Percentiles rank a stretch among this genome's conserved stretches.
These are phyloP conservation scores for Diplodia corticola DNA, from an alignment of 2,329 filamentous ascomycete species.

Conservation along the genomic window DNA sequence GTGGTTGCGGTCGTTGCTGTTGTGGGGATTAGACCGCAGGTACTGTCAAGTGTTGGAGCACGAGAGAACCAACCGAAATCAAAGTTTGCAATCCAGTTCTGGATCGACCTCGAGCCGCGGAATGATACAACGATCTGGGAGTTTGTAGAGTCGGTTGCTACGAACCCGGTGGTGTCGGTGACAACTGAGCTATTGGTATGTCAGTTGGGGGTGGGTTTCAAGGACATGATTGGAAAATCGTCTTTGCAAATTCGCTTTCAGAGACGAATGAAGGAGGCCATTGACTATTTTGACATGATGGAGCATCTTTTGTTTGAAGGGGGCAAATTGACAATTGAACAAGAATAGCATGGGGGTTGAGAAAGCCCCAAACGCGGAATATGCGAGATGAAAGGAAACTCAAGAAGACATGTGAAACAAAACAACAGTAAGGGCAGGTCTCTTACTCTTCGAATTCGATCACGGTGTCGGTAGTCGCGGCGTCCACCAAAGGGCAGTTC, in stretches of 20 bases:
- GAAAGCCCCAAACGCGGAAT: not conserved
- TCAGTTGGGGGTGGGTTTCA: not conserved
- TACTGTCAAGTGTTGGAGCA: too few species aligned
- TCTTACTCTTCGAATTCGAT: conserved; percentile 42
- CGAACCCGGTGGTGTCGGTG: conserved; percentile 47
- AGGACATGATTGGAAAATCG: not conserved
- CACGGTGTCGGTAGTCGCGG: conserved; percentile 39
- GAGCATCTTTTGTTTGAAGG: not conserved
- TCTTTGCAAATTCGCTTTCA: not conserved
- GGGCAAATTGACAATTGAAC: conserved; percentile 25
- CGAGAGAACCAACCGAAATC: conserved; percentile 38
- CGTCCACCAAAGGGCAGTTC: conserved; percentile 25
- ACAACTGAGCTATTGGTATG: conserved; percentile 24
- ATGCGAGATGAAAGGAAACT: not conserved
- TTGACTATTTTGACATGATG: not conserved
- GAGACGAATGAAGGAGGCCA: not conserved
- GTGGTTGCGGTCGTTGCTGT: conserved; percentile 42
- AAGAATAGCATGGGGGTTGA: not conserved
- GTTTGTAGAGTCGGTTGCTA: conserved; percentile 49
- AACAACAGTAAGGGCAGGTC: not conserved
- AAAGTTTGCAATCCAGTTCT: conserved; percentile 63
- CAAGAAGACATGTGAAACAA: not conserved
- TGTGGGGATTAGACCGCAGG: not conserved
- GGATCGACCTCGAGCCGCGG: conserved; percentile 59
- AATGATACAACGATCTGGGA: conserved; percentile 60